These are phyloP conservation scores for Silene conica DNA, from an alignment of 148 eudicot species.

Conservation along the genomic window DNA sequence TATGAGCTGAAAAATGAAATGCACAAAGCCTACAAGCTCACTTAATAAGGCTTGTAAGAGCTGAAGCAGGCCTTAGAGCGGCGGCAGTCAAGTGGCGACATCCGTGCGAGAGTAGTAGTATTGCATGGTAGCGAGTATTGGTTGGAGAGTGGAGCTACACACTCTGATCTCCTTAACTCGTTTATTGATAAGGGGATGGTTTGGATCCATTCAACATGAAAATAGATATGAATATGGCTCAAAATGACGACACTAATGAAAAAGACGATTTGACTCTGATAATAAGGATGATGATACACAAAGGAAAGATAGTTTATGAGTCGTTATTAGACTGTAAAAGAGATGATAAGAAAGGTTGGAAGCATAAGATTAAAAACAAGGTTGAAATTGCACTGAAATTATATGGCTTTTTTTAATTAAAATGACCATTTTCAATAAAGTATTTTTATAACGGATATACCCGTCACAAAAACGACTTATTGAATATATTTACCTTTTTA, in stretches of 20 bases:
- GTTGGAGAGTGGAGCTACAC: slow-evolving; percentile 35
- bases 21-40: too few relatives aligned
- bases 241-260: not conserved
- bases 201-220: slow-evolving; percentile 8
- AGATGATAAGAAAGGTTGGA: slow-evolving; percentile 16
- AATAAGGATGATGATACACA: slow-evolving; percentile 25
- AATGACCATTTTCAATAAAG: too few relatives aligned
- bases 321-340: slow-evolving; percentile 33
- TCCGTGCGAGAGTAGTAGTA: slow-evolving; percentile 46
- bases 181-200: slow-evolving; percentile 45
- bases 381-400: slow-evolving; percentile 25
- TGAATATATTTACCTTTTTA: too few relatives aligned
- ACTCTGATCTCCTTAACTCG: slow-evolving; percentile 65
- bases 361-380: slow-evolving; percentile 27
- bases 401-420: too few relatives aligned
- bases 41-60: too few relatives aligned
- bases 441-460: too few relatives aligned
- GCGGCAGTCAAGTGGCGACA: slow-evolving; percentile 23
- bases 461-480: too few relatives aligned
- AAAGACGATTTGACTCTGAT: slow-evolving; percentile 14
- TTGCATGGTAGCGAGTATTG: slow-evolving; percentile 54
- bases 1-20: too few relatives aligned
- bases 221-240: not conserved
- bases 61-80: too few relatives aligned
- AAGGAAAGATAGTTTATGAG: slow-evolving; percentile 32